Conservation (phyloP, 805 yeast genomes). For the Lipomyces orientalis region DNA sequence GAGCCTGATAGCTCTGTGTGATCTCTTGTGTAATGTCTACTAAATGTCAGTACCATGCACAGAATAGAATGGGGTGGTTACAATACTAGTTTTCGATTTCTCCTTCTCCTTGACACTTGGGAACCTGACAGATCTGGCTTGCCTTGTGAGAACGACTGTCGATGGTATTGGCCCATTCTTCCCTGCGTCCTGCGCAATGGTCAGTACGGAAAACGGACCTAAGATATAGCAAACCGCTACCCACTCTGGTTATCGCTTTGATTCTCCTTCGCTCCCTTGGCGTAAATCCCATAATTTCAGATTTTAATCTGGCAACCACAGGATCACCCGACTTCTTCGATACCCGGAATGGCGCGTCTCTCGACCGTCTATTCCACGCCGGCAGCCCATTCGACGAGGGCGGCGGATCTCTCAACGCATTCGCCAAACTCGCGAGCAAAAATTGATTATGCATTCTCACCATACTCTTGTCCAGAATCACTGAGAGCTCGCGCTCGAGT, state of each 20-base stretch:
- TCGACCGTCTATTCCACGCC: constrained; percentile 57
- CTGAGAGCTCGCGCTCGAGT: constrained; percentile 62
- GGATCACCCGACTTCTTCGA: constrained; percentile 49
- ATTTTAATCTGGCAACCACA: constrained; percentile 81
- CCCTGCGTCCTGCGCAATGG: constrained; percentile 64
- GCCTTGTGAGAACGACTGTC: constrained; percentile 47
- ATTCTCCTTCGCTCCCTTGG: constrained; percentile 83
- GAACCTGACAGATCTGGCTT: constrained; percentile 75
- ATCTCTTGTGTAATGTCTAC: constrained; percentile 88
- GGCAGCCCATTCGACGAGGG: constrained; percentile 54
- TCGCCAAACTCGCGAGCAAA: constrained; percentile 79
- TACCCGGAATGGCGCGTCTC: constrained; percentile 55
- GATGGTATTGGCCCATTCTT: constrained; percentile 59
- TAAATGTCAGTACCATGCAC: background rate
- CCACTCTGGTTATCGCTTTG: constrained; percentile 66
- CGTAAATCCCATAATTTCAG: constrained; percentile 84
- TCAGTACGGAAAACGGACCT: constrained; percentile 2
- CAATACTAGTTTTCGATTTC: constrained; percentile 38
- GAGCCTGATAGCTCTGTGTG: constrained; percentile 80
- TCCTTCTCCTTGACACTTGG: constrained; percentile 62
- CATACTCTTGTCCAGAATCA: constrained; percentile 58
- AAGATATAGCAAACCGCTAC: constrained; percentile 8
- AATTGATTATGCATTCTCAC: constrained; percentile 80
- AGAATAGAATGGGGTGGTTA: background rate
- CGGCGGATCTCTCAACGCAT: constrained; percentile 78